Conservation (phyloP, 164 flowering plant genomes). For the Piper betle region DNA sequence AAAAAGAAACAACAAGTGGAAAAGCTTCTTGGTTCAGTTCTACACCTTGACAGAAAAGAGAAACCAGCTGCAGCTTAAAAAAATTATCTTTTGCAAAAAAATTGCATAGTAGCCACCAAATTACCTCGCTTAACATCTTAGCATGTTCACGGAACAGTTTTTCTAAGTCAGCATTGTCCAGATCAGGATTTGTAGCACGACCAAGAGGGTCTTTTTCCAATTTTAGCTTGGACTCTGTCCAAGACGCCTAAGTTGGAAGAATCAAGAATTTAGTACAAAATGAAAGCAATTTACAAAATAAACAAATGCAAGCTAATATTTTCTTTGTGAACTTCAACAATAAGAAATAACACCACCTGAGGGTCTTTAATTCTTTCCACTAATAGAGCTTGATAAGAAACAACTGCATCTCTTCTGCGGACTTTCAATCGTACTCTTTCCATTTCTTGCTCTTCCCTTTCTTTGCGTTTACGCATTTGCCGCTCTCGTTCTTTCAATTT, state of each 20-base stretch:
- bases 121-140: conserved; percentile 70
- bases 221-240: conserved; percentile 83
- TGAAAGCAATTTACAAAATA: no score
- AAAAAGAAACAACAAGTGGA: background rate
- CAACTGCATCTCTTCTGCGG: conserved; percentile 78
- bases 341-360: conserved; percentile 32
- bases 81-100: background rate
- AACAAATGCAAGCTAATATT: background rate
- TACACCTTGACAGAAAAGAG: background rate
- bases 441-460: conserved; percentile 95
- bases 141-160: conserved; percentile 92
- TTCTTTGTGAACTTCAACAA: conserved; percentile 2
- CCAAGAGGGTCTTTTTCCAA: conserved; percentile 95
- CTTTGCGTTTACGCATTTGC: conserved; percentile 78
- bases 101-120: background rate
- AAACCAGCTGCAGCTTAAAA: background rate
- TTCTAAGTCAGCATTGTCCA: conserved; percentile 71
- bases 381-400: conserved; percentile 89
- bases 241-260: conserved; percentile 55
- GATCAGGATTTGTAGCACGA: conserved; percentile 63
- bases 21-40: no score
- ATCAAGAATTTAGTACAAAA: background rate
- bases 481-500: conserved; percentile 92
- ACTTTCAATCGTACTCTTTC: conserved; percentile 85
- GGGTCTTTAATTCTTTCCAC: conserved; percentile 90